phyloP scores from a whole-genome alignment of 1,139 yeast genomes.

The Candida pseudoviswanathii region DNA sequence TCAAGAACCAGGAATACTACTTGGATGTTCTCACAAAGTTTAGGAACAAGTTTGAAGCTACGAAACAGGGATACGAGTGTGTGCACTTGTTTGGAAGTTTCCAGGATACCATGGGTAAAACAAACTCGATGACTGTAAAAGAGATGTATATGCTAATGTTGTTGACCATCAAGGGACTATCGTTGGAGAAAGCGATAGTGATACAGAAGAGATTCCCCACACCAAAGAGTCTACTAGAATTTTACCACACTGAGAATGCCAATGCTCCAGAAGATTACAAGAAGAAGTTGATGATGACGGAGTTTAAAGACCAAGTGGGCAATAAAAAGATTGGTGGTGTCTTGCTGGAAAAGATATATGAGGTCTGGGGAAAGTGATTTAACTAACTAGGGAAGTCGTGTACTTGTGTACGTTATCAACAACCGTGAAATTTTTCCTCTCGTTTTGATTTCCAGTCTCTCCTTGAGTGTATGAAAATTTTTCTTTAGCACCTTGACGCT shows the following conservation, averaged over 20 bases:
- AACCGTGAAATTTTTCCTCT: constrained; percentile 1
- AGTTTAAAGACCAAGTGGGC: constrained; percentile 56
- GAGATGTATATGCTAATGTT: constrained; percentile 79
- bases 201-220: constrained; percentile 71
- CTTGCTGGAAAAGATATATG: constrained; percentile 61
- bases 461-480: neutral
- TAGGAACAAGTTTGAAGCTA: constrained; percentile 41
- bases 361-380: constrained; percentile 54
- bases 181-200: constrained; percentile 80
- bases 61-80: constrained; percentile 38
- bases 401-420: neutral
- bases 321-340: constrained; percentile 61
- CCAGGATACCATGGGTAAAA: constrained; percentile 70
- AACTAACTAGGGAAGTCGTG: constrained; percentile 4
- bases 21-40: constrained; percentile 40
- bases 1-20: constrained; percentile 59
- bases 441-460: neutral
- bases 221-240: constrained; percentile 54
- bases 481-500: neutral
- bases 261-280: constrained; percentile 31
- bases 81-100: constrained; percentile 70
- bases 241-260: constrained; percentile 23
- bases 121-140: constrained; percentile 67
- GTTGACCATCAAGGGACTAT: constrained; percentile 77
- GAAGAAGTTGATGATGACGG: constrained; percentile 41